Evolutionary conservation across 108 stramenopile genomes (phyloP).

Genomic region (Pseudonitzschia multiseries): DNA sequence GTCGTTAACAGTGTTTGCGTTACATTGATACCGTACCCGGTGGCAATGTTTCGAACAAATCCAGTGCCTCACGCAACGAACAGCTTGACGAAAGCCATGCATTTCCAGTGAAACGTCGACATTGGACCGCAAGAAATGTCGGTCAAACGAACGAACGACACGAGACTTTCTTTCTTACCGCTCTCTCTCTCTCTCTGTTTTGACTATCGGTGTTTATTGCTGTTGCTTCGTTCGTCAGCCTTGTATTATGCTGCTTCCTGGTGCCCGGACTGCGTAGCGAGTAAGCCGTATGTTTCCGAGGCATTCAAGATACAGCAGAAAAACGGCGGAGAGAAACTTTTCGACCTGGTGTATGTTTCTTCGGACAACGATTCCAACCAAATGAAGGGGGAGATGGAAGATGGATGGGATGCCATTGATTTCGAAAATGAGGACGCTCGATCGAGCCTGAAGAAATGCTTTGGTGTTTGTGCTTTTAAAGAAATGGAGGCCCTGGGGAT

Average conservation of each 20-base stretch:
- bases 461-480: conserved; percentile 38
- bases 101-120: background rate
- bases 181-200: background rate
- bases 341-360: conserved; percentile 46
- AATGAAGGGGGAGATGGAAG: conserved; percentile 26
- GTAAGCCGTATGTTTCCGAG: conserved; percentile 18
- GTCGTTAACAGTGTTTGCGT: background rate
- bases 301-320: conserved; percentile 14
- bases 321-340: background rate
- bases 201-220: background rate
- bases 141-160: background rate
- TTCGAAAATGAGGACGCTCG: conserved; percentile 39
- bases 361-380: conserved; percentile 30
- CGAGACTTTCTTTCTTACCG: background rate
- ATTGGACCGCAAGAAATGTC: background rate
- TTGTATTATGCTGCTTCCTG: conserved; percentile 42
- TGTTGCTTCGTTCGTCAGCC: background rate
- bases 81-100: no score
- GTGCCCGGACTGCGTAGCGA: conserved; percentile 44
- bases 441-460: conserved; percentile 35
- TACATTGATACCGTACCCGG: background rate
- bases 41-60: no score
- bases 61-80: no score
- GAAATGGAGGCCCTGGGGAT: conserved; percentile 35
- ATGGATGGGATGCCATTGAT: conserved; percentile 14